Evolutionary conservation across 495 filamentous ascomycete species (phyloP), one percentile per base, ranked within the genome.

Genomic region (Sordaria brevicollis): DNA sequence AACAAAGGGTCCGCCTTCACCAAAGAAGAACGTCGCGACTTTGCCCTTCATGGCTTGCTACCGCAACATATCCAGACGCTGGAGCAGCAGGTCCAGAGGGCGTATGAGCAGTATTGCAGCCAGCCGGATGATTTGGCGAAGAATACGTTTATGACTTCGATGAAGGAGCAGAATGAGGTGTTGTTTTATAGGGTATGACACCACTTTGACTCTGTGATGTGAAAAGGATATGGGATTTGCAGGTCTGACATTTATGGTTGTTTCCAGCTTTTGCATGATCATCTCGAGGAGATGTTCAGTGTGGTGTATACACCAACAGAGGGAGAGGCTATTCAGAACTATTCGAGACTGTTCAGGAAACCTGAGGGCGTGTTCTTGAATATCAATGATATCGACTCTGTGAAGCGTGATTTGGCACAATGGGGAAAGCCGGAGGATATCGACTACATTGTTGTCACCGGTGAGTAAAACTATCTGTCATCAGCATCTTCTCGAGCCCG

Each of bases 241-340:
- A 9, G 37, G 37, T 54, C 35, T 36, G 11, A 35, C 36, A 29
- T 36, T 33, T 15, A 34, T 15, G 35, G n/a, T 19, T 43, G 17
- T 29, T 9, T n/a, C n/a, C 68, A 83, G 79, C 74, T 85, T 41
- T 43, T 85, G 21, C 78, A 83, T 69, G 81, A 83, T 37, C 78
- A 85, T 38, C 71, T 84, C 37, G 74, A 91, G 71, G 93, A 97
- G 77, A 94, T 97, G 91, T 93, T 96, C 74, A 86, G 89, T 49
- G 80, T 97, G 11, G 92, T 97, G 35, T 97, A 96, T 76, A 96
- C 93, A 0, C 93, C 93, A 1, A 96, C 93, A 0, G 93, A 96
- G 78, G 93, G 91, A 4, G 92, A 96, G n/a, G 93, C 93, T 1
- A 96, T 96, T 69, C 85, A 91, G 78, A 91, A 93, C 74, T 96